Evolutionary conservation across 495 filamentous ascomycete species (phyloP).

Genomic region (Trichocladium antarcticum): DNA sequence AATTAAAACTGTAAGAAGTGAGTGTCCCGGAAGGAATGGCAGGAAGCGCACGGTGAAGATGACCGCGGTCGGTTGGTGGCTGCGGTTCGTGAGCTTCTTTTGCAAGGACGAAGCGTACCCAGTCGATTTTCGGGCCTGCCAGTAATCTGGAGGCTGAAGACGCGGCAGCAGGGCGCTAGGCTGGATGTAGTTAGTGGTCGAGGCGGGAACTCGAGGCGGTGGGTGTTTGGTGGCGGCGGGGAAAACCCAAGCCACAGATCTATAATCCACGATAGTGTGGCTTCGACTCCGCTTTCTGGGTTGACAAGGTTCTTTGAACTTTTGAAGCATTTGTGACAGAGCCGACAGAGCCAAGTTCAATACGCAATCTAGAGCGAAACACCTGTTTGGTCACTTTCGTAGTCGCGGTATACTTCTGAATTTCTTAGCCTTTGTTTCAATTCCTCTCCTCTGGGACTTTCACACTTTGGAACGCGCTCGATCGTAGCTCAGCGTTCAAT

Average conservation of each 20-base stretch:
- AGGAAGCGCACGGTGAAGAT: slow-evolving; percentile 3
- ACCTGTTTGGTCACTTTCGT: too few species aligned
- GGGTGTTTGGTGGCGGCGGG: too few species aligned
- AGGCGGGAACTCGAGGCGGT: too few species aligned
- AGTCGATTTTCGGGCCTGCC: slow-evolving; percentile 16
- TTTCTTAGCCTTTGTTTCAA: too few species aligned
- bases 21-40: slow-evolving; percentile 2
- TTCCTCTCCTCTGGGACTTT: too few species aligned
- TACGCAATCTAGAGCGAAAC: too few species aligned
- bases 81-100: not conserved
- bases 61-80: slow-evolving; percentile 2
- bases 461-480: too few species aligned
- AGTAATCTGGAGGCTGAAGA: slow-evolving; percentile 24
- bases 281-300: not conserved
- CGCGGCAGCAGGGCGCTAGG: slow-evolving; percentile 14
- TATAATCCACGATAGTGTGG: not conserved
- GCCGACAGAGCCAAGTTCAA: too few species aligned
- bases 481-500: too few species aligned
- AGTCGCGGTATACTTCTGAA: too few species aligned
- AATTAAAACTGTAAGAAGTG: not conserved
- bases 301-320: not conserved
- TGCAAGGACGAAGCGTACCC: slow-evolving; percentile 1
- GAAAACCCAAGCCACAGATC: not conserved
- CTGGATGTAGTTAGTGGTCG: slow-evolving; percentile 4
- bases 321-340: not conserved